Percentiles rank a stretch among this genome's conserved stretches.
Evolutionary conservation across 1,284 basidiomycete genomes (phyloP).

Genomic region (Flammula alnicola): DNA sequence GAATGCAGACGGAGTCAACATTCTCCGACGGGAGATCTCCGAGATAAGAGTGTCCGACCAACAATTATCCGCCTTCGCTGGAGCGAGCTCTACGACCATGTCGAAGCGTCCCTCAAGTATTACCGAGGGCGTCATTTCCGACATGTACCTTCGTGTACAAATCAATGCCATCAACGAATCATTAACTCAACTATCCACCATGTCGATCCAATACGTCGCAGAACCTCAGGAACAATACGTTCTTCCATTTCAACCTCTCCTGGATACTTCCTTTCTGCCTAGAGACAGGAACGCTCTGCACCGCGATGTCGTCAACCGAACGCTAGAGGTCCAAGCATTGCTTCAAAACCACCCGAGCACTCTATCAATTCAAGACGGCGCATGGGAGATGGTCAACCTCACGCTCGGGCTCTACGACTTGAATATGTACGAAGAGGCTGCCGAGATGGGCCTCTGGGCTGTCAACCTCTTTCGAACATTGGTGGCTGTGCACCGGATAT

Average conservation of each 20-base stretch:
- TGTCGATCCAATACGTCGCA: neutral
- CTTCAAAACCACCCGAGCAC: conserved; percentile 7
- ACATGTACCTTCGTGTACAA: conserved; percentile 7
- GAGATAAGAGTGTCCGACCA: neutral
- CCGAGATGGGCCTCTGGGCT: conserved; percentile 11
- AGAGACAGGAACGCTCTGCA: no score
- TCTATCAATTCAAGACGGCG: no score
- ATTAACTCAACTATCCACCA: conserved; percentile 1
- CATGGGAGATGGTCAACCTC: conserved; percentile 17
- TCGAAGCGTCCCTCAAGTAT: neutral
- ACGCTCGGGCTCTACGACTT: conserved; percentile 2
- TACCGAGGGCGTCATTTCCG: conserved; percentile 1
- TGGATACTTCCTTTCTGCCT: conserved; percentile 5
- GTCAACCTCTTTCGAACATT: conserved; percentile 12
- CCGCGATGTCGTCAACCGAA: conserved; percentile 2
- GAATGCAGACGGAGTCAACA: neutral
- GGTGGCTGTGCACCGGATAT: conserved; percentile 5
- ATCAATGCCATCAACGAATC: conserved; percentile 9
- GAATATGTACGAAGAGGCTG: conserved; percentile 11
- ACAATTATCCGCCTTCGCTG: neutral
- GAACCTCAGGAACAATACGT: conserved; percentile 9
- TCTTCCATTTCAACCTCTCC: conserved; percentile 6
- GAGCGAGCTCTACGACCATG: neutral
- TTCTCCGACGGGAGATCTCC: conserved; percentile 1
- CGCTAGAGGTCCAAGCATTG: conserved; percentile 7